These are phyloP conservation scores for Pyricularia grisea DNA, from an alignment of 2,329 filamentous ascomycete species.

Conservation along the genomic window DNA sequence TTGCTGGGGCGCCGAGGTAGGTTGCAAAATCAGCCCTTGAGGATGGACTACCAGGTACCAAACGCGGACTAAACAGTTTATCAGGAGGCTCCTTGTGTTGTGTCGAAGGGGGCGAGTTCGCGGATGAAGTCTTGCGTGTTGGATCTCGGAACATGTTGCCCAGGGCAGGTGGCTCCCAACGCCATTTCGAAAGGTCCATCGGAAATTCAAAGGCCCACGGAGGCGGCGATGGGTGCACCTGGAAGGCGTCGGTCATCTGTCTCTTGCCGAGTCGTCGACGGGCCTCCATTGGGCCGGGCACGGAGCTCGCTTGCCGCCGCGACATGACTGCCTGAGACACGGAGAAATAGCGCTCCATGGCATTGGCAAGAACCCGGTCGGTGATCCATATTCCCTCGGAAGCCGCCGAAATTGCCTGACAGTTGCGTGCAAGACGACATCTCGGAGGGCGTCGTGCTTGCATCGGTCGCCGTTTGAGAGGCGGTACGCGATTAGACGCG, in stretches of 20 bases:
- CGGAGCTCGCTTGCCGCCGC: constrained; percentile 25
- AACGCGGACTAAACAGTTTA: neutral
- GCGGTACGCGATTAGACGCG: neutral
- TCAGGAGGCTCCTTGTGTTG: neutral
- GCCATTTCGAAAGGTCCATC: constrained; percentile 35
- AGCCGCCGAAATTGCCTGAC: neutral
- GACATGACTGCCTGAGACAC: constrained; percentile 16
- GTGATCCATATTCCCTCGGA: constrained; percentile 46
- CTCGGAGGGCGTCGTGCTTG: neutral
- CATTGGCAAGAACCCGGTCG: constrained; percentile 42
- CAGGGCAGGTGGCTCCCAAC: constrained; percentile 37
- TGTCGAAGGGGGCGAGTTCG: neutral
- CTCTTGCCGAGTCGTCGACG: constrained; percentile 42
- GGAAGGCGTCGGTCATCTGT: constrained; percentile 38
- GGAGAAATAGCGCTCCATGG: constrained; percentile 36
- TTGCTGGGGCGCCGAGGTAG: neutral
- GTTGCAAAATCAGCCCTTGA: neutral
- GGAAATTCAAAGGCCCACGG: constrained; percentile 37
- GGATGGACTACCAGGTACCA: neutral
- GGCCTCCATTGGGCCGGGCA: constrained; percentile 45
- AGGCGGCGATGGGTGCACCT: constrained; percentile 25
- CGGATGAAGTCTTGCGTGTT: neutral
- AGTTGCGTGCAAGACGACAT: neutral
- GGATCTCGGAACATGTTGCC: neutral
- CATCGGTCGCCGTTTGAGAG: neutral